Conservation (phyloP, 495 filamentous ascomycete genomes). For the Diplogelasinospora grovesii region DNA sequence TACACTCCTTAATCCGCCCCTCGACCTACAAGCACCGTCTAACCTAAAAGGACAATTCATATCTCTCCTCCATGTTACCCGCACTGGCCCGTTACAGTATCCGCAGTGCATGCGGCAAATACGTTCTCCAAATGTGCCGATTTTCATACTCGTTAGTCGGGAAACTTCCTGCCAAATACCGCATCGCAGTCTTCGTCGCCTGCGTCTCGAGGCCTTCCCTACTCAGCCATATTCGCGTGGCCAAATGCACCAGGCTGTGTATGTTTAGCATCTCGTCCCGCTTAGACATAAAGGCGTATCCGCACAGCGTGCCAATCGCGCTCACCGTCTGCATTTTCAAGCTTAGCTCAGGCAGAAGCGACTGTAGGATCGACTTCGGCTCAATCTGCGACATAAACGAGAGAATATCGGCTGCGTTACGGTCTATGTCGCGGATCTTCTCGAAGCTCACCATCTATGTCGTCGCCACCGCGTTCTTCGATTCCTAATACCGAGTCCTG, state of each 20-base stretch:
- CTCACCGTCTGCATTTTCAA: conserved; percentile 10
- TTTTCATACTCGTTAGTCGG: conserved; percentile 3
- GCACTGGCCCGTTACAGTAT: conserved; percentile 9
- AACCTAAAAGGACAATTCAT: conserved; percentile 9
- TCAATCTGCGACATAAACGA: conserved; percentile 37
- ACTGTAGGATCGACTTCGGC: conserved; percentile 22
- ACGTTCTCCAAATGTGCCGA: conserved; percentile 16
- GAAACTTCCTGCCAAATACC: conserved; percentile 15
- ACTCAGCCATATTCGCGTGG: conserved; percentile 29
- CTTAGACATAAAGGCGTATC: conserved; percentile 25
- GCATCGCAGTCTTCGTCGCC: conserved; percentile 11
- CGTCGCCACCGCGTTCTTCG: conserved; percentile 43
- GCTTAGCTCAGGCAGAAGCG: conserved; percentile 11
- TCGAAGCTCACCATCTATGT: conserved; percentile 48
- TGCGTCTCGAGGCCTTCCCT: background rate
- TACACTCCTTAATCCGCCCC: conserved; percentile 19
- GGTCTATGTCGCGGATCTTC: conserved; percentile 30
- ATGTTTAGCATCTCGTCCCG: conserved; percentile 22
- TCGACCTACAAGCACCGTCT: conserved; percentile 15
- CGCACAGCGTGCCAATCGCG: conserved; percentile 27
- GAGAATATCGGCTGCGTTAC: conserved; percentile 28
- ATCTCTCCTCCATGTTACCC: conserved; percentile 7
- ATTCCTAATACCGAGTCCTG: conserved; percentile 30
- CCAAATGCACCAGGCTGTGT: conserved; percentile 42
- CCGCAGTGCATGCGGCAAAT: conserved; percentile 25